phyloP scores from a whole-genome alignment of 2,329 filamentous ascomycete genomes.

The Aspergillus hiratsukae region DNA sequence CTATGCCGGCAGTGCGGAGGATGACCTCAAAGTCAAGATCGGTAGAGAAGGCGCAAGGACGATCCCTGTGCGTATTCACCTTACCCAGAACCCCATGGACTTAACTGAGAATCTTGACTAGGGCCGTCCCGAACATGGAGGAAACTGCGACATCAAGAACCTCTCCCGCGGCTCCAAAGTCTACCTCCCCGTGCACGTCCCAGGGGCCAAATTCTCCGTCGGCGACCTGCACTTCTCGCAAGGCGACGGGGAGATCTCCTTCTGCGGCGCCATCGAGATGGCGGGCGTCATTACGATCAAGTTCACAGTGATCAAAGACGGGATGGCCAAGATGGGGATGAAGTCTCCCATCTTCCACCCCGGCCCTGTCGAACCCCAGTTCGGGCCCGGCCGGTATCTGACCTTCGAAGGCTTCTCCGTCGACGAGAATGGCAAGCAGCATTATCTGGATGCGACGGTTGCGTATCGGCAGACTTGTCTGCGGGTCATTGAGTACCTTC shows the following conservation, averaged over 20 bases:
- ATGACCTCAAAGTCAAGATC: conserved; percentile 60
- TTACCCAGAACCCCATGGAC: not conserved
- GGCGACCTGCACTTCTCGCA: conserved; percentile 85
- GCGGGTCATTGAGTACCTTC: conserved; percentile 73
- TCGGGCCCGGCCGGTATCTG: conserved; percentile 73
- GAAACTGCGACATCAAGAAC: conserved; percentile 91
- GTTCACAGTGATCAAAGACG: conserved; percentile 80
- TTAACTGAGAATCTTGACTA: conserved; percentile 6
- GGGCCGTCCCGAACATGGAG: conserved; percentile 77
- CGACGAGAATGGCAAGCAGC: conserved; percentile 81
- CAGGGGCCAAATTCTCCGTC: conserved; percentile 83
- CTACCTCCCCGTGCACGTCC: conserved; percentile 81
- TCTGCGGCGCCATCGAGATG: conserved; percentile 91
- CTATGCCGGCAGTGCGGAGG: conserved; percentile 64
- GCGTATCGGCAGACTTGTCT: conserved; percentile 80
- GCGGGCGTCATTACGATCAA: conserved; percentile 87
- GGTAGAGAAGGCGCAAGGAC: conserved; percentile 77
- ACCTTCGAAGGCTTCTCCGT: conserved; percentile 90
- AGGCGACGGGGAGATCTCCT: conserved; percentile 87
- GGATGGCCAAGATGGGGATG: conserved; percentile 68
- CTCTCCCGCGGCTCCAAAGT: conserved; percentile 74
- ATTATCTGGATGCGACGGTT: conserved; percentile 80
- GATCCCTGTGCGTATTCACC: conserved; percentile 55
- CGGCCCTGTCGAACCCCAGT: conserved; percentile 82
- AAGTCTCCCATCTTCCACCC: conserved; percentile 82